Percentiles rank a stretch among this genome's conserved stretches.
Conservation (phyloP, 1,139 yeast species). For the Pichia sp. region DNA sequence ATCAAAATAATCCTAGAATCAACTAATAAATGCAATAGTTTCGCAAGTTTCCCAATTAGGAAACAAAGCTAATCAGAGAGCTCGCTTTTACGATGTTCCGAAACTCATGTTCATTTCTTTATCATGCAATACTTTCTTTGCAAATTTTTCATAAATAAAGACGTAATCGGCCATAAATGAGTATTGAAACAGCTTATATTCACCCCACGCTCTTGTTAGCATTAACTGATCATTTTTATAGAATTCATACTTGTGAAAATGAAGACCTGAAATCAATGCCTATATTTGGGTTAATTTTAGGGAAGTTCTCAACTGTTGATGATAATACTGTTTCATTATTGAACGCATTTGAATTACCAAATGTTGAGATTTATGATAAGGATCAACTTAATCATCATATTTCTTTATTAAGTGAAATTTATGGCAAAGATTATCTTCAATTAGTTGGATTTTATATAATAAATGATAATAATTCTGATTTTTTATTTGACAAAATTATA, state of each 20-base stretch:
- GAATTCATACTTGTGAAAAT: not conserved
- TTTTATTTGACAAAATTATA: not conserved
- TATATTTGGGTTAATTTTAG: constrained; percentile 6
- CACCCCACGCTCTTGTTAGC: constrained; percentile 14
- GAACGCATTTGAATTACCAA: constrained; percentile 10
- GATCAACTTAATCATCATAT: not conserved
- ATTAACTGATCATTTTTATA: constrained; percentile 10
- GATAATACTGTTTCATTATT: constrained; percentile 8
- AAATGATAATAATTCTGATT: not conserved
- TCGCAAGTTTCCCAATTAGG: too few species aligned
- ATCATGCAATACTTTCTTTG: too few species aligned
- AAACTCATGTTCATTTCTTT: too few species aligned
- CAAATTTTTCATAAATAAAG: too few species aligned
- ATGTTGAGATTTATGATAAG: not conserved
- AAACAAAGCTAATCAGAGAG: too few species aligned
- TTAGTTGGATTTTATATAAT: constrained; percentile 15
- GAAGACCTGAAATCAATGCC: not conserved
- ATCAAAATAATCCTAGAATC: too few species aligned
- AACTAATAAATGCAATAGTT: too few species aligned
- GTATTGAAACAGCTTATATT: not conserved
- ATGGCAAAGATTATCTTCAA: constrained; percentile 12
- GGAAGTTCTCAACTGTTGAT: not conserved
- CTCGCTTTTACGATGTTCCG: too few species aligned
- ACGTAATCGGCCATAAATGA: too few species aligned
- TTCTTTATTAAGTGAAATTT: constrained; percentile 11